Percentiles rank a stretch among this genome's conserved stretches.
Conservation (phyloP, 1,284 basidiomycete genomes). For the Pterulicium gracile region DNA sequence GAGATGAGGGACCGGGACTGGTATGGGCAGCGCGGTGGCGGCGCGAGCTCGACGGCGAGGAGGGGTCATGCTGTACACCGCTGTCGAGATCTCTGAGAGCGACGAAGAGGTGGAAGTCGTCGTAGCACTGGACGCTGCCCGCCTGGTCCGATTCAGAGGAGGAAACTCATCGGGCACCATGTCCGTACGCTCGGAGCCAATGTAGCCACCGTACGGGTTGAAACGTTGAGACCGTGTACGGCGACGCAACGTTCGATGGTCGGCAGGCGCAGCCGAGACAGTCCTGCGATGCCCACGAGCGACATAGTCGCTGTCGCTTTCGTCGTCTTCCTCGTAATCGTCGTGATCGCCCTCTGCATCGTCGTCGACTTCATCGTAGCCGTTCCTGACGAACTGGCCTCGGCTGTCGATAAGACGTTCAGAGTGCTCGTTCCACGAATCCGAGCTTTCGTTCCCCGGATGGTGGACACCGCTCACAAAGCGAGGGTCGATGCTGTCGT, state of each 20-base stretch:
- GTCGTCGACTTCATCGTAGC: neutral
- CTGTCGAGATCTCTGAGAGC: neutral
- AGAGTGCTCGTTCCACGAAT: neutral
- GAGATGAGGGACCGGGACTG: constrained; percentile 60
- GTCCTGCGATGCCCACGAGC: neutral
- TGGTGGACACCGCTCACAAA: neutral
- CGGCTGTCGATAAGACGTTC: neutral
- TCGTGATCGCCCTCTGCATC: neutral
- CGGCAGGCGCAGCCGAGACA: neutral
- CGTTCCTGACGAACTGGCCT: no score
- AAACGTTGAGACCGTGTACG: neutral
- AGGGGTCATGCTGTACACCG: constrained; percentile 6
- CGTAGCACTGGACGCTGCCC: neutral
- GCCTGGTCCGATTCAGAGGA: neutral
- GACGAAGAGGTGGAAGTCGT: neutral
- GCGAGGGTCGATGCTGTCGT: neutral
- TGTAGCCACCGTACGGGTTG: neutral
- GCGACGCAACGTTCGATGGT: neutral
- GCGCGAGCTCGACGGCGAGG: constrained; percentile 22
- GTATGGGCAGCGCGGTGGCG: constrained; percentile 35
- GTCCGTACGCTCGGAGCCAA: neutral
- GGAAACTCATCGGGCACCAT: neutral
- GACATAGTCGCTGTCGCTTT: neutral
- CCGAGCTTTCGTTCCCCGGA: neutral
- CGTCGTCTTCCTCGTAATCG: neutral